Evolutionary conservation across 179 eudicot species (phyloP).

Genomic region (Heliamphora pulchella): DNA sequence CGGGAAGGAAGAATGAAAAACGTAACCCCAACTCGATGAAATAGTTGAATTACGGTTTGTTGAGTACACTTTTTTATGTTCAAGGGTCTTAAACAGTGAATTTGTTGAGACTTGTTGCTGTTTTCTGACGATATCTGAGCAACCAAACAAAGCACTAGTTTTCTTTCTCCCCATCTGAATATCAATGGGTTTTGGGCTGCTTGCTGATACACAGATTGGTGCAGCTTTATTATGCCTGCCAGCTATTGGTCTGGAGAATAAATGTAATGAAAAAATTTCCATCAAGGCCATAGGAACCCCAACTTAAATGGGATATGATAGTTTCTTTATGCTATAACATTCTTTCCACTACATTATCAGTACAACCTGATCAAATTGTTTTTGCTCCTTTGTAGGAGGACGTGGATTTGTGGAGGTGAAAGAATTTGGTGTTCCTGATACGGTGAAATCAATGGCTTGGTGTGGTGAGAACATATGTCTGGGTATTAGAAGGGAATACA

Average conservation of each 20-base stretch:
- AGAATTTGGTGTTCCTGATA: constrained; percentile 88
- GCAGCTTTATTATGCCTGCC: not conserved
- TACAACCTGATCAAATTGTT: constrained; percentile 4
- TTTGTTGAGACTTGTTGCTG: not conserved
- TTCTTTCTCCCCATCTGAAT: not conserved
- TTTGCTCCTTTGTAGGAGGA: constrained; percentile 51
- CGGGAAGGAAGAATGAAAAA: not conserved
- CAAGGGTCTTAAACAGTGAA: not conserved
- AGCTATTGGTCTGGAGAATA: not conserved
- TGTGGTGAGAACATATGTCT: constrained; percentile 97
- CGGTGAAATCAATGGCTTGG: constrained; percentile 93
- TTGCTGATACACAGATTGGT: not conserved
- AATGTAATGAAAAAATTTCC: not conserved
- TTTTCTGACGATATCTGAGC: not conserved
- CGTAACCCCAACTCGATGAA: not conserved
- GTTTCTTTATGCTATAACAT: no score
- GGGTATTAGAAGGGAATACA: constrained; percentile 85
- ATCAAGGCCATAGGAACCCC: not conserved
- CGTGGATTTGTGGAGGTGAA: constrained; percentile 95
- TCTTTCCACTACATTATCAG: no score
- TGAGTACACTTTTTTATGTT: not conserved
- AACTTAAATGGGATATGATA: no score
- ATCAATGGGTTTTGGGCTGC: not conserved
- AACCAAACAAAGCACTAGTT: not conserved
- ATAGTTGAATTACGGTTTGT: not conserved